A percentile compares a stretch with the other conserved stretches of the same genome.
Evolutionary conservation across 495 filamentous ascomycete species (phyloP).

Genomic region (Aspergillus funiculosus): DNA sequence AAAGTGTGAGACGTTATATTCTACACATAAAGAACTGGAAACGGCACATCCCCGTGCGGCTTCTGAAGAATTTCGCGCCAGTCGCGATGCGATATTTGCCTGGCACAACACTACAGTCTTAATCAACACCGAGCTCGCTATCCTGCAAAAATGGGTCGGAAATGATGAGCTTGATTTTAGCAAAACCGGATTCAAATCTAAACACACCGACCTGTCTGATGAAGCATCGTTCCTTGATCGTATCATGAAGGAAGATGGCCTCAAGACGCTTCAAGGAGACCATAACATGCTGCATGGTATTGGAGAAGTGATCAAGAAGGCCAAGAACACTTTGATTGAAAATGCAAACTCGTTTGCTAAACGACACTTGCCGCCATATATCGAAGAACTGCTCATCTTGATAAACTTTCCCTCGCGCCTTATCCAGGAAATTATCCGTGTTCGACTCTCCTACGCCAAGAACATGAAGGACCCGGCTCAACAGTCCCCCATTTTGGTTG

Average conservation of each 20-base stretch:
- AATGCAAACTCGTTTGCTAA: slow-evolving; percentile 82
- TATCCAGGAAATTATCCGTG: slow-evolving; percentile 92
- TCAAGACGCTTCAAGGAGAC: slow-evolving; percentile 79
- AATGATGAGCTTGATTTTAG: slow-evolving; percentile 92
- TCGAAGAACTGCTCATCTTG: slow-evolving; percentile 89
- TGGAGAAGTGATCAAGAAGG: slow-evolving; percentile 79
- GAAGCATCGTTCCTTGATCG: slow-evolving; percentile 91
- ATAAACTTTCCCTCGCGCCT: slow-evolving; percentile 96
- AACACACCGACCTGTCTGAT: slow-evolving; percentile 65
- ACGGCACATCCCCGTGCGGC: slow-evolving; percentile 63
- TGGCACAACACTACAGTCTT: slow-evolving; percentile 98
- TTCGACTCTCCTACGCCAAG: slow-evolving; percentile 84
- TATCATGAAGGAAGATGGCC: slow-evolving; percentile 95
- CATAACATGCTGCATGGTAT: slow-evolving; percentile 81
- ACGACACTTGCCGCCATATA: slow-evolving; percentile 91
- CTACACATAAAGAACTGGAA: slow-evolving; percentile 68
- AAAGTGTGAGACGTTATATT: slow-evolving; percentile 76
- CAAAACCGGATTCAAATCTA: slow-evolving; percentile 44
- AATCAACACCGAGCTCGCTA: slow-evolving; percentile 88
- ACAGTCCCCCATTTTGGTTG: slow-evolving; percentile 83
- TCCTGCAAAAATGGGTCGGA: slow-evolving; percentile 91
- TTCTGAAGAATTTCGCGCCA: slow-evolving; percentile 68
- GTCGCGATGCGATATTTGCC: slow-evolving; percentile 79
- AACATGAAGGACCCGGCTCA: slow-evolving; percentile 89
- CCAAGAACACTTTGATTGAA: slow-evolving; percentile 82